Percentiles rank a stretch among this genome's conserved stretches.
Conservation (phyloP, 345 rosid species). For the Rhodamnia rubescens region DNA sequence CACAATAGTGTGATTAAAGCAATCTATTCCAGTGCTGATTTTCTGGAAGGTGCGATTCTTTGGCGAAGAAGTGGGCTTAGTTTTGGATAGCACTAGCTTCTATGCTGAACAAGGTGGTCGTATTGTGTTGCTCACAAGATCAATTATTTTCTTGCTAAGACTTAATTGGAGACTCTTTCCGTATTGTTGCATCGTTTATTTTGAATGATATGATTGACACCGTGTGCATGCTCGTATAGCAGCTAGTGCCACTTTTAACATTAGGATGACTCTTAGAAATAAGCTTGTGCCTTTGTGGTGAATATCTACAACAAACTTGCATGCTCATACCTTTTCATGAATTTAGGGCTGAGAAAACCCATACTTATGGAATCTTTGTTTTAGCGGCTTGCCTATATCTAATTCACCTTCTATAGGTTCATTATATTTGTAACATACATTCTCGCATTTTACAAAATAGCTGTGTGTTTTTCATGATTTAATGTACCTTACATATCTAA, state of each 20-base stretch:
- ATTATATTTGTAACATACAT: background rate
- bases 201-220: background rate
- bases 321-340: background rate
- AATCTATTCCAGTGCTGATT: constrained; percentile 71
- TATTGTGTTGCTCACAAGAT: constrained; percentile 5
- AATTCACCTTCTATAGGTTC: background rate
- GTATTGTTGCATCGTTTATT: background rate
- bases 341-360: background rate
- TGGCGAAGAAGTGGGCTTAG: constrained; percentile 58
- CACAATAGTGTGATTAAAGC: constrained; percentile 67
- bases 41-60: constrained; percentile 37
- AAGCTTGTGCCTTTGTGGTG: background rate
- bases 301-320: background rate
- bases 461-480: background rate
- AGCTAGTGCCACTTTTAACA: background rate
- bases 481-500: background rate
- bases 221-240: background rate
- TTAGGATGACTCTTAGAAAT: background rate
- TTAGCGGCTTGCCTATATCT: background rate
- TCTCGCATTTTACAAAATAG: background rate
- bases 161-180: background rate
- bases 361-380: background rate
- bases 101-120: constrained; percentile 99
- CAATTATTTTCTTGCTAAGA: background rate
- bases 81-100: constrained; percentile 74